Base-by-base conservation (phyloP, 768 basidiomycete genomes). In the Mycena floridula region DNA sequence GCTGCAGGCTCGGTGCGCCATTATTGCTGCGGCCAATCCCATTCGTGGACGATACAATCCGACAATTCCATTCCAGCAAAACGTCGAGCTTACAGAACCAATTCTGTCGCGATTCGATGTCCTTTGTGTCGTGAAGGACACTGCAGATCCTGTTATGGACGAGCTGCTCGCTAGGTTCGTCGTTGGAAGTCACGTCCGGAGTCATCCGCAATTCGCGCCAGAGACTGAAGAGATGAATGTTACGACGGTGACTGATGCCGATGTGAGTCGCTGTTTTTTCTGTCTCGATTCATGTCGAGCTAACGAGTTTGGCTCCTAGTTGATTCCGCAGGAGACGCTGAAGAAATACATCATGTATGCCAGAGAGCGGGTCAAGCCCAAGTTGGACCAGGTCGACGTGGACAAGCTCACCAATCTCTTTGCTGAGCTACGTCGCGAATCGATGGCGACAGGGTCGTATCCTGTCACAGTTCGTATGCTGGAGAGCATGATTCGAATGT, bases 291-390 rank as follows among this genome's bases (percentile, higher is more conserved):
- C 2, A 11, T 25, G 9, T 7, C 20, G 37, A 11, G 41, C 49
- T 50, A 21, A 49, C 16, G 15, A 25, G 25, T 44, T 18, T 25
- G 43, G 49, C 41, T 38, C 36, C 46, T 46, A 99, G 95, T 79
- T 97, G 54, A 98, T 99, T 54, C 89, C 95, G 0, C 96, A 99
- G 73, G 94, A 98, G 51, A 66, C 95, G 26, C 78, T 99, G 21
- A 82, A 89, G 42, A 99, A 98, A 61, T 99, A 98, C 64, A 97
- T 98, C 69, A 95, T 98, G 89, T 98, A 98, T 57, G 92, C 94
- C 0, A 81, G 91, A 48, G 96, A 98, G 57, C 88, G 83, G 59
- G 82, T 97, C 50, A 75, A 77, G 52, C 96, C 96, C 2, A 95
- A 97, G 65, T 72, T 99, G 42, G 89, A 89, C 57, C 89, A 97